Evolutionary conservation across 2,329 filamentous ascomycete genomes (phyloP).

Genomic region (Trichoderma sp.): DNA sequence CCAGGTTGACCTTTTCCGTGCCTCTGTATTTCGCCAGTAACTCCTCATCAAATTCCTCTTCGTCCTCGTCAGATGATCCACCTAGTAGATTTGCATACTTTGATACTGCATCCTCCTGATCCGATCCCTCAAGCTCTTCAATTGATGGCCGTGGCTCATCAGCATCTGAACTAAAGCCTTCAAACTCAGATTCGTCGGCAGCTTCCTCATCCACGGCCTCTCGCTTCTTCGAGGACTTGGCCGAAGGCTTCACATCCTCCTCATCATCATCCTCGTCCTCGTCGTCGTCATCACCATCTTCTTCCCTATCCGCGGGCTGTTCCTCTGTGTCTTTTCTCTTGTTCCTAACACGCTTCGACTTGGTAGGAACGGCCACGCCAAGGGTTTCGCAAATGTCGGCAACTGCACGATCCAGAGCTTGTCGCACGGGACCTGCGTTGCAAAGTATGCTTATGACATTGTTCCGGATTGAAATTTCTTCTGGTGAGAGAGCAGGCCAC

Average conservation of each 20-base stretch:
- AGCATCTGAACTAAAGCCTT: constrained; percentile 35
- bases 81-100: constrained; percentile 48
- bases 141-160: constrained; percentile 27
- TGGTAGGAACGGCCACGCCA: constrained; percentile 46
- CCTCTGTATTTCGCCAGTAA: constrained; percentile 32
- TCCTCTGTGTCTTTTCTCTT: constrained; percentile 34
- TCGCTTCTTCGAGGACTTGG: constrained; percentile 22
- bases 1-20: constrained; percentile 37
- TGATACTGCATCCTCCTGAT: constrained; percentile 35
- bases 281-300: not conserved
- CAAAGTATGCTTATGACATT: constrained; percentile 59
- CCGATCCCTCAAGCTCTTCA: constrained; percentile 28
- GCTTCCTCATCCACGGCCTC: constrained; percentile 30
- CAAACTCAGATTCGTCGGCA: constrained; percentile 37
- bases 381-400: constrained; percentile 48
- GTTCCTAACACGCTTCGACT: constrained; percentile 31
- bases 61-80: constrained; percentile 43
- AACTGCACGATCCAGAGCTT: constrained; percentile 48
- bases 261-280: not conserved
- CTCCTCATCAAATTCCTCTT: constrained; percentile 38
- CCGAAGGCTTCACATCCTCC: not conserved
- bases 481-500: constrained; percentile 51
- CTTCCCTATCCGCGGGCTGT: constrained; percentile 27
- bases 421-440: constrained; percentile 50
- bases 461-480: constrained; percentile 51